Evolutionary conservation across 2,329 filamentous ascomycete genomes (phyloP), one percentile per base, ranked within the genome.

Genomic region (Lachnellula subtilissima): DNA sequence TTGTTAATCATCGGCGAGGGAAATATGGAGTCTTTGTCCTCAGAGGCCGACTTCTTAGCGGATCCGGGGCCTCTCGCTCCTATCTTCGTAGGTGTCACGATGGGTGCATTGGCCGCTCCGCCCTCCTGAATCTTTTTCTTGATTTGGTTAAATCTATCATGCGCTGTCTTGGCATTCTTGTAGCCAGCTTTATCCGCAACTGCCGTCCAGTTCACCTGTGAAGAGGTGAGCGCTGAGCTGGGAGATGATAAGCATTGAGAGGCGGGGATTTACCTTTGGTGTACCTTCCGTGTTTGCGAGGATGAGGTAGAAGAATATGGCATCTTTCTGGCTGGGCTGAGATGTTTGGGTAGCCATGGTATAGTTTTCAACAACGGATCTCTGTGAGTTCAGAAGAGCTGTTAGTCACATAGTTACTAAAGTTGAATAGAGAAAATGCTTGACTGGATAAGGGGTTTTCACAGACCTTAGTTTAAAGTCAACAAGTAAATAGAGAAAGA

Each of bases 91-190:
- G 35, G 35, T 2, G 35, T 11, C 4, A 15, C 35, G 15, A 37
- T 37, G 15, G 35, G 35, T 11, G 35, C 3, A 37, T 37, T 37
- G 15, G 2, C 35, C 35, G 9, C 9, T 19, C 28, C 48, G 37
- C 14, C 14, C 19, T 73, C 73, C 1, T 15, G 17, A 1, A 76
- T 70, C 68, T 79, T 79, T 50, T 71, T 70, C 65, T 75, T 78
- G 59, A 80, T 73, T 59, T 80, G 78, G 4, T 76, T 73, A 55
- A 76, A 80, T 50, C 78, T 76, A 32, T 75, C 72, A 72, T 77
- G 51, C 46, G 78, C 77, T 5, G 75, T 73, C 12, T 73, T 70
- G 0, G 71, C 74, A 28, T 73, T 78, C 58, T 79, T 79, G 71
- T 79, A 76, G 7, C 71, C 70, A 11, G 70, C 67, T 19, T 75